phyloP scores from a whole-genome alignment of 2,329 filamentous ascomycete genomes.

The Penicillium sp. region DNA sequence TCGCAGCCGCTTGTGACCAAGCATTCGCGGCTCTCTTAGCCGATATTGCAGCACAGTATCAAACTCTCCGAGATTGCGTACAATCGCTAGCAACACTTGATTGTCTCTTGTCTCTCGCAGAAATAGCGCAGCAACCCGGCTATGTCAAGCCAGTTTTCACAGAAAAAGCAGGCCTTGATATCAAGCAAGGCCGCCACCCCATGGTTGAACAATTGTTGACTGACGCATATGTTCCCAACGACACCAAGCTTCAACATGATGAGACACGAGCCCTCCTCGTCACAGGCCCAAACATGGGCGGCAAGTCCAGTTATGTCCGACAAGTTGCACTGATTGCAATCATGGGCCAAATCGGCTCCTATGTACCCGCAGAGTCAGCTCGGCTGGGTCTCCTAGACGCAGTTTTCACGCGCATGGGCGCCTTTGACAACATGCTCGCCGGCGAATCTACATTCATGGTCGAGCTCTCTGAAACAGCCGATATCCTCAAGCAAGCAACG shows the following conservation, averaged over 20 bases:
- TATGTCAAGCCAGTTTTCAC: slow-evolving; percentile 78
- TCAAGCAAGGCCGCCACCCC: slow-evolving; percentile 79
- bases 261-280: slow-evolving; percentile 76
- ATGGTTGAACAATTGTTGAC: slow-evolving; percentile 92
- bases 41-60: slow-evolving; percentile 80
- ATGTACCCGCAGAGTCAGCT: slow-evolving; percentile 78
- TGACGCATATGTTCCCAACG: slow-evolving; percentile 88
- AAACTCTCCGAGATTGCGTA: slow-evolving; percentile 84
- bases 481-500: slow-evolving; percentile 87
- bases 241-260: slow-evolving; percentile 69
- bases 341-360: slow-evolving; percentile 92
- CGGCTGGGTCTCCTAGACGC: slow-evolving; percentile 82
- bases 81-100: slow-evolving; percentile 84
- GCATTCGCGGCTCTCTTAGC: slow-evolving; percentile 74
- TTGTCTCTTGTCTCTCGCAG: slow-evolving; percentile 82
- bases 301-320: slow-evolving; percentile 96
- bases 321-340: slow-evolving; percentile 88
- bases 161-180: slow-evolving; percentile 67
- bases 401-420: slow-evolving; percentile 93
- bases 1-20: slow-evolving; percentile 85
- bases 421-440: slow-evolving; percentile 92
- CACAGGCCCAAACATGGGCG: slow-evolving; percentile 98
- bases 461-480: slow-evolving; percentile 86
- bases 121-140: slow-evolving; percentile 80
- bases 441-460: slow-evolving; percentile 98